A percentile compares a stretch with the other conserved stretches of the same genome.
phyloP scores from a whole-genome alignment of 2,329 filamentous ascomycete genomes.

The Aspergillus pseudoterreus region DNA sequence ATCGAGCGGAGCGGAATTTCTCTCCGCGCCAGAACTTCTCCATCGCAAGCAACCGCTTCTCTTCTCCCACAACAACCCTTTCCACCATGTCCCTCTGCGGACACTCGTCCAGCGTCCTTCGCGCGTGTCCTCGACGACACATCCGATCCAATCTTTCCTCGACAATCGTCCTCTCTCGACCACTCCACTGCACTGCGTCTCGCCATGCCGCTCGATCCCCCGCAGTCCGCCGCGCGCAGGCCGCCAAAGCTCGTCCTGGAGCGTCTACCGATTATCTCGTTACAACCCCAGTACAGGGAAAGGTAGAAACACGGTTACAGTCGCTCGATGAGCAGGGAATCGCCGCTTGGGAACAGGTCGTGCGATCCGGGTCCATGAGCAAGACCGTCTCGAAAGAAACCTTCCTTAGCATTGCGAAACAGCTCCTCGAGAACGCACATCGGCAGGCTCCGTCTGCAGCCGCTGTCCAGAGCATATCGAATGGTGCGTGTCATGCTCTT shows the following conservation, averaged over 20 bases:
- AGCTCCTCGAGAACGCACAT: constrained; percentile 13
- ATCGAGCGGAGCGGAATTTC: background rate
- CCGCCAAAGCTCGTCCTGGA: background rate
- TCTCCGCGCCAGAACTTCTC: background rate
- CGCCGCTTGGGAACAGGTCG: background rate
- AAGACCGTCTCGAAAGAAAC: constrained; percentile 9
- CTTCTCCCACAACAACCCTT: background rate
- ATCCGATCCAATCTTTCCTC: background rate
- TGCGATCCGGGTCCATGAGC: background rate
- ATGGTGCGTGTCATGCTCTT: constrained; percentile 2
- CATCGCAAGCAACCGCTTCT: background rate
- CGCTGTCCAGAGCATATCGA: constrained; percentile 6
- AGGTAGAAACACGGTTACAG: constrained; percentile 1
- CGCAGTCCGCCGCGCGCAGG: constrained; percentile 5
- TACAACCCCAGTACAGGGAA: background rate
- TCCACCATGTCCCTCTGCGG: background rate
- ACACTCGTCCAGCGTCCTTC: background rate
- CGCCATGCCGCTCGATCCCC: constrained; percentile 10
- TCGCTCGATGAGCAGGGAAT: background rate
- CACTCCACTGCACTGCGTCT: constrained; percentile 11
- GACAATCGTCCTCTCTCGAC: background rate
- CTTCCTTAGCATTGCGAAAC: constrained; percentile 13
- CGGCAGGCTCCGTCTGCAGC: constrained; percentile 6
- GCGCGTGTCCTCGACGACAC: background rate
- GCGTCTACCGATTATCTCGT: constrained; percentile 1